A percentile compares a stretch with the other conserved stretches of the same genome.
phyloP scores from a whole-genome alignment of 371 early-diverging fungal genomes.

The Mortierella sp. region DNA sequence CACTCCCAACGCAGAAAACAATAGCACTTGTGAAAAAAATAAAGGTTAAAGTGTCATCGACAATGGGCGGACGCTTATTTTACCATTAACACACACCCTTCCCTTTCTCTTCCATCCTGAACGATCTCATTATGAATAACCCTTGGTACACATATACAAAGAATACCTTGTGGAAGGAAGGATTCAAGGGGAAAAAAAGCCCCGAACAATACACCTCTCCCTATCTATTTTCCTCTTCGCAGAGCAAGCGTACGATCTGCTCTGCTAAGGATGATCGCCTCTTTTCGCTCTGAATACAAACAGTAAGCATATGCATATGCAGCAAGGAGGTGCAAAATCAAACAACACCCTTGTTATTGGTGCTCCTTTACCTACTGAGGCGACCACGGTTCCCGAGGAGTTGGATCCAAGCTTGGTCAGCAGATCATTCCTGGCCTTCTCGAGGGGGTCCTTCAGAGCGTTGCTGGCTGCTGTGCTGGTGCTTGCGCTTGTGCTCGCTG shows the following conservation, averaged over 20 bases:
- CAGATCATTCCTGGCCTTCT: conserved; percentile 42
- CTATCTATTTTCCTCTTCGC: background rate
- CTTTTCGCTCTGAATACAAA: too few species aligned
- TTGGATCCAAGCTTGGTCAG: conserved; percentile 42
- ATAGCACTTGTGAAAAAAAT: conserved; percentile 1
- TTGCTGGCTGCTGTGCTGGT: background rate
- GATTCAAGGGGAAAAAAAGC: background rate
- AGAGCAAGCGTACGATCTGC: background rate
- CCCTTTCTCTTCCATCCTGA: background rate
- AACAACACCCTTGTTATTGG: background rate
- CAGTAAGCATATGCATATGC: background rate
- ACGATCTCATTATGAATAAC: background rate
- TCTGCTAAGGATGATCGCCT: background rate
- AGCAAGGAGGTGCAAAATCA: background rate
- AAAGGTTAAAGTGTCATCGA: background rate
- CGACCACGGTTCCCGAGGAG: conserved; percentile 34
- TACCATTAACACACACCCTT: background rate
- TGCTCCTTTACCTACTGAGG: conserved; percentile 30
- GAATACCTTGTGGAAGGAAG: background rate
- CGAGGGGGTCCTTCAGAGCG: conserved; percentile 30
- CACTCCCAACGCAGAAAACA: background rate
- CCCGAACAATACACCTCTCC: background rate
- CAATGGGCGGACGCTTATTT: background rate
- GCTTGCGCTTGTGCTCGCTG: conserved; percentile 2
- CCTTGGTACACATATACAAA: background rate